A percentile compares a stretch with the other conserved stretches of the same genome.
phyloP scores from a whole-genome alignment of 1,284 basidiomycete species.

The Xanthoconium separans region DNA sequence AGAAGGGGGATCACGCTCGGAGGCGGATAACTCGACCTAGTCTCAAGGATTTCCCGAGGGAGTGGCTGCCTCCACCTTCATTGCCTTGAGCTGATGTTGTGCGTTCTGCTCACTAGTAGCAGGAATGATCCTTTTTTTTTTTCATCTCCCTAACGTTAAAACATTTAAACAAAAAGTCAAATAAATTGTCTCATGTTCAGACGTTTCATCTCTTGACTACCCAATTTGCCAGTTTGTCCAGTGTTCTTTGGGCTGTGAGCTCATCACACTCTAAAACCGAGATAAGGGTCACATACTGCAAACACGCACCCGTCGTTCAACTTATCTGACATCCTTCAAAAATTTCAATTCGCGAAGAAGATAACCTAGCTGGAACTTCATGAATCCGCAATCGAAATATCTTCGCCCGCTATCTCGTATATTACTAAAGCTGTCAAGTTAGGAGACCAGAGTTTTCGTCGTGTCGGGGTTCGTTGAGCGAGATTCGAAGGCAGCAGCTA shows the following conservation, averaged over 20 bases:
- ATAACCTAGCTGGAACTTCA: no score
- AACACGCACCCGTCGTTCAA: background rate
- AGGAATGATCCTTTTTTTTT: constrained; percentile 5
- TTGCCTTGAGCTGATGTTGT: constrained; percentile 4
- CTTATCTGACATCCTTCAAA: no score
- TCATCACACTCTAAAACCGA: no score
- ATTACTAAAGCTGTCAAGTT: no score
- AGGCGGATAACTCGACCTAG: constrained; percentile 60
- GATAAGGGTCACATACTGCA: background rate
- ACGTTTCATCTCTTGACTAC: background rate
- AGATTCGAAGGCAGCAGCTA: no score
- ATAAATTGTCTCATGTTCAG: background rate
- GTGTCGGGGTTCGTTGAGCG: no score
- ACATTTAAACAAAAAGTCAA: constrained; percentile 3
- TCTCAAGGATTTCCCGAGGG: constrained; percentile 75
- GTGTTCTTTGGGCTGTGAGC: background rate
- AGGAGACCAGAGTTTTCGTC: no score
- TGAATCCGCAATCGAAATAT: no score
- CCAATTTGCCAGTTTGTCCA: background rate
- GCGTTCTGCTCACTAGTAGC: constrained; percentile 9
- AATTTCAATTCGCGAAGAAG: no score
- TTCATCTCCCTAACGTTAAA: background rate
- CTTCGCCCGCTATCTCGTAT: no score
- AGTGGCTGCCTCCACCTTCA: constrained; percentile 62
- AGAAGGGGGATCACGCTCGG: constrained; percentile 64